Evolutionary conservation across 148 eudicot genomes (phyloP), one percentile per base, ranked within the genome.

Genomic region (Oxyria digyna): DNA sequence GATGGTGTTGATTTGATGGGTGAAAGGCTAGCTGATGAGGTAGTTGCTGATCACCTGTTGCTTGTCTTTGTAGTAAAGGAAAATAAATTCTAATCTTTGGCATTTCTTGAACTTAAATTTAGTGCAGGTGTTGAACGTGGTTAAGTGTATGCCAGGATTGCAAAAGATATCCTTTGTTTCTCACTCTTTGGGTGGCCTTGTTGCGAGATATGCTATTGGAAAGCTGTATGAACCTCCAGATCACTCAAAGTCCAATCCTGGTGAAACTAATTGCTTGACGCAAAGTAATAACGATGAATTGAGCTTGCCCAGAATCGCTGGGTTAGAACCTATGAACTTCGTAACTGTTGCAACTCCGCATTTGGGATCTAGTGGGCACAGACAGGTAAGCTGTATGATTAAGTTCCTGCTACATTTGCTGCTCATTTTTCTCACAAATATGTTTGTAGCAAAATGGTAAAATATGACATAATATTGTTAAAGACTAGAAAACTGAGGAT

Each of bases 1-100:
- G 89, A 94, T 77, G 98, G 98, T 23, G 85, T 94, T 77, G 98
- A 94, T 74, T 82, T 84, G 18, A 88, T 91, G 96, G 98, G 97
- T 46, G 85, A 78, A 40, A 84, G 98, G 71, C 82, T 94, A 72
- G 96, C 96, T 62, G 87, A 88, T 43, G 98, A 94, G 97, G 98
- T 94, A 59, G 65, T 29, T 29, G 37, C 65, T 6, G 14, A 38
- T 71, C 42, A n/a, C 18, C 7, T 27, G 40, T 54, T 41, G n/a
- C 12, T 50, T 31, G 32, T 43, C 20, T n/a, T 9, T 23, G 50
- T 17, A 69, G 43, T 24, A 29, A 15, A 29, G 20, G 65, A 15
- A 59, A 59, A 59, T 14, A 14, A 27, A 59, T 29, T 5, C 38
- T 59, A 59, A 29, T 29, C 65, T 59, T 29, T 59, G 37, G 18